These are phyloP conservation scores for Cytospora leucostoma DNA, from an alignment of 2,329 filamentous ascomycete species.

Conservation along the genomic window DNA sequence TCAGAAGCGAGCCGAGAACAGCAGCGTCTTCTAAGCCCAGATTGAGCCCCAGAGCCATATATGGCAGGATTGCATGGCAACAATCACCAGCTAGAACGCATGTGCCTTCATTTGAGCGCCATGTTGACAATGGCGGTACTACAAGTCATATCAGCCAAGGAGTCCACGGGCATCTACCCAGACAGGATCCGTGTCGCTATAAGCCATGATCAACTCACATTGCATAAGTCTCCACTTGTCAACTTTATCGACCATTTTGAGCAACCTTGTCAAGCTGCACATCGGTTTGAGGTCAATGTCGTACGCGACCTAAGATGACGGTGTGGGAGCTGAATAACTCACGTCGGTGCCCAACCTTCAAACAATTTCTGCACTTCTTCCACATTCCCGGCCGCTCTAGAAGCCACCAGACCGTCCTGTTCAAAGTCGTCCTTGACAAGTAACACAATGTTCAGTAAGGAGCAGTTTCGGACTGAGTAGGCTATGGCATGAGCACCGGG, in stretches of 20 bases:
- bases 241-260: background rate
- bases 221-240: background rate
- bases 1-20: background rate
- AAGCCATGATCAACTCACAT: background rate
- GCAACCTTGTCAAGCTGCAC: background rate
- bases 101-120: background rate
- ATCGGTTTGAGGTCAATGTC: background rate
- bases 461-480: background rate
- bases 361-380: background rate
- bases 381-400: background rate
- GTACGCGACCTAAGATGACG: background rate
- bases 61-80: slow-evolving; percentile 1
- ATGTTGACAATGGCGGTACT: background rate
- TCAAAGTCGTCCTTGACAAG: background rate
- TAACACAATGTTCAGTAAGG: background rate
- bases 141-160: too few relatives aligned
- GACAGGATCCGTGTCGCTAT: background rate
- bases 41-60: slow-evolving; percentile 1
- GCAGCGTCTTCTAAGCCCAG: background rate
- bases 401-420: background rate
- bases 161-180: too few relatives aligned
- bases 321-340: background rate
- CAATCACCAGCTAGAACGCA: slow-evolving; percentile 1
- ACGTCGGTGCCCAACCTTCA: background rate
- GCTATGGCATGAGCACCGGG: background rate